Conservation (phyloP, 1,284 basidiomycete genomes). For the Phenoliferia sp. region DNA sequence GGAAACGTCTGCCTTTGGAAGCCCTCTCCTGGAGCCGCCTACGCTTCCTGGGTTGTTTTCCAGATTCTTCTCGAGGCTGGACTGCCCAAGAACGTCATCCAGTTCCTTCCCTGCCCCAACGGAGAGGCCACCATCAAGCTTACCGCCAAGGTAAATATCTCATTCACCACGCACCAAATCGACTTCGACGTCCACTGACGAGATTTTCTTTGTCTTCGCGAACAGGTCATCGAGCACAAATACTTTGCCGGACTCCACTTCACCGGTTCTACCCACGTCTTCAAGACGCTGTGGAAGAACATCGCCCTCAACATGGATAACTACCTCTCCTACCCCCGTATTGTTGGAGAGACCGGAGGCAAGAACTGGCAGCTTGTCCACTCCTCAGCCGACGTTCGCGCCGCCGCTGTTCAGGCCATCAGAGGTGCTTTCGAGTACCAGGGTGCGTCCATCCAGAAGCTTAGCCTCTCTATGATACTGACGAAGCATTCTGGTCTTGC, state of each 20-base stretch:
- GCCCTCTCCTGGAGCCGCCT: conserved; percentile 89
- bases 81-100: conserved; percentile 88
- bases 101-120: conserved; percentile 70
- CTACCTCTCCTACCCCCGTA: conserved; percentile 84
- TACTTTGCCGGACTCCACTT: conserved; percentile 90
- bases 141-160: conserved; percentile 75
- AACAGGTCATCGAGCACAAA: conserved; percentile 56
- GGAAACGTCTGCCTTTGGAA: conserved; percentile 98
- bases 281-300: conserved; percentile 93
- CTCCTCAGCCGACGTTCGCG: conserved; percentile 75
- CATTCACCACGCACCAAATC: conserved; percentile 91
- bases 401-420: conserved; percentile 83
- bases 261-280: conserved; percentile 91
- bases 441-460: conserved; percentile 49
- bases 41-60: conserved; percentile 89
- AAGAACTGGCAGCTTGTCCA: conserved; percentile 99
- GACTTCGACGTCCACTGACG: conserved; percentile 4
- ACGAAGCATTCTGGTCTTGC: conserved; percentile 1
- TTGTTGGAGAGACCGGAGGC: conserved; percentile 89
- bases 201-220: neutral
- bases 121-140: conserved; percentile 43
- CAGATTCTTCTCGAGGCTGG: conserved; percentile 92
- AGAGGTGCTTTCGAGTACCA: conserved; percentile 95
- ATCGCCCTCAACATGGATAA: conserved; percentile 81
- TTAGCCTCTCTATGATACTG: neutral